phyloP scores from a whole-genome alignment of 306 rosid genomes.

The Betula pendula region DNA sequence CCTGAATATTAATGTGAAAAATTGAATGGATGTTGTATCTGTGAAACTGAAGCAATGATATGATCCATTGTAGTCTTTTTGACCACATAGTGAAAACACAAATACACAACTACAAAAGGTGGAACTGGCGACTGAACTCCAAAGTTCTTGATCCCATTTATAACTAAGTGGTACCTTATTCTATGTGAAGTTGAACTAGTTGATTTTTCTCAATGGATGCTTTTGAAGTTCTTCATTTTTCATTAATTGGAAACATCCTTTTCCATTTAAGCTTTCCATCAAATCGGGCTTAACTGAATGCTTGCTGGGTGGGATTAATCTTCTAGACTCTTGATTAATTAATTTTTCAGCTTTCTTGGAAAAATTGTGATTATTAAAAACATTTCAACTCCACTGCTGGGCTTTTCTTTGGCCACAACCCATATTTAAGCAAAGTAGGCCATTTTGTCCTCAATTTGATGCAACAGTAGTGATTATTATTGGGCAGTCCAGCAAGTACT shows the following conservation, averaged over 20 bases:
- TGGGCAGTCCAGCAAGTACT: slow-evolving; percentile 55
- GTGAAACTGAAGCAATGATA: no score
- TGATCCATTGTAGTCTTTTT: no score
- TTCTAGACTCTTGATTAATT: slow-evolving; percentile 53
- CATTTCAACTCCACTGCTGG: no score
- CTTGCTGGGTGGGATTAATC: slow-evolving; percentile 8
- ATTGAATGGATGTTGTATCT: no score
- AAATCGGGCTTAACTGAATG: background rate
- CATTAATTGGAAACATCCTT: background rate
- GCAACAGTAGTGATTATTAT: no score
- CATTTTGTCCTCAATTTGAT: slow-evolving; percentile 68
- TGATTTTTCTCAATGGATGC: background rate
- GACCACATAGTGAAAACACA: no score
- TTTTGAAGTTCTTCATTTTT: background rate
- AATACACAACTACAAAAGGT: no score
- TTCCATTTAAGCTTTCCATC: background rate
- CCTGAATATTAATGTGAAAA: no score
- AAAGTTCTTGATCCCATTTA: no score
- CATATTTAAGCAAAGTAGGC: slow-evolving; percentile 64
- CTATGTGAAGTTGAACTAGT: background rate
- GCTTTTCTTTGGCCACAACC: slow-evolving; percentile 68
- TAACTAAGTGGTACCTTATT: no score
- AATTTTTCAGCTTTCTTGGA: slow-evolving; percentile 46
- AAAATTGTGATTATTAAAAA: no score
- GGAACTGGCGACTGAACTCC: no score